Base-by-base conservation (phyloP, 2,329 filamentous ascomycete species). In the Emmonsiellopsis sp. region DNA sequence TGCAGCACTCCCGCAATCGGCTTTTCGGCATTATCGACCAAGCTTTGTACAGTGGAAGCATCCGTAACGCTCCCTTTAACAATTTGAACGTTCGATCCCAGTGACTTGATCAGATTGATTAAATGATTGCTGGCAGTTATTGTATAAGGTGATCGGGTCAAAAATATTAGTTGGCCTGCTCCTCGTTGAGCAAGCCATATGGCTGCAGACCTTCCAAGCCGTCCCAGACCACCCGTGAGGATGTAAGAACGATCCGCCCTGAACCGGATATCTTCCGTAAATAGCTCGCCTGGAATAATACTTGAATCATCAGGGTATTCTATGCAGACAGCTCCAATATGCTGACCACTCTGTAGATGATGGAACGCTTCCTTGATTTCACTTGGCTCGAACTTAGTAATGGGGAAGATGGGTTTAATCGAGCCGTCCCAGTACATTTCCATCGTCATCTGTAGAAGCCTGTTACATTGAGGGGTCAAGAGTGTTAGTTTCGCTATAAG, bases 311-410 rank as follows among this genome's bases (percentile, higher is more conserved):
- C 53, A n/a, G 58, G 56, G 31, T 66, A 58, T 11, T 57, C 59
- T 11, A 74, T 48, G n/a, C 74, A 65, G 16, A 75, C 66, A 54
- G 73, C 74, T 4, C 71, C 72, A 34, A 71, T 71, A 54, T 74
- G 71, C 6, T 63, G 62, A 1, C 69, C 71, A 1, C 58, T 61
- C 52, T 73, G 68, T 65, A 76, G 66, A 34, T 55, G 60, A 0
- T 69, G 59, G 53, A 76, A 72, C 0, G 71, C 71, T 42, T 51
- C 38, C 10, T 51, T 16, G 9, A 51, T 20, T 37, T 51, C 30
- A n/a, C 31, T 16, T 10, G 49, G 13, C 9, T 44, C 34, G 49
- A 51, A 51, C n/a, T 13, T 16, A n/a, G 31, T 26, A 16, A 30
- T 45, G 43, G 49, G 49, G 11, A 16, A n/a, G 30, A 51, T 51